These are phyloP conservation scores for Wickerhamiella allomyrinae DNA, from an alignment of 805 yeast genomes.

Conservation along the genomic window DNA sequence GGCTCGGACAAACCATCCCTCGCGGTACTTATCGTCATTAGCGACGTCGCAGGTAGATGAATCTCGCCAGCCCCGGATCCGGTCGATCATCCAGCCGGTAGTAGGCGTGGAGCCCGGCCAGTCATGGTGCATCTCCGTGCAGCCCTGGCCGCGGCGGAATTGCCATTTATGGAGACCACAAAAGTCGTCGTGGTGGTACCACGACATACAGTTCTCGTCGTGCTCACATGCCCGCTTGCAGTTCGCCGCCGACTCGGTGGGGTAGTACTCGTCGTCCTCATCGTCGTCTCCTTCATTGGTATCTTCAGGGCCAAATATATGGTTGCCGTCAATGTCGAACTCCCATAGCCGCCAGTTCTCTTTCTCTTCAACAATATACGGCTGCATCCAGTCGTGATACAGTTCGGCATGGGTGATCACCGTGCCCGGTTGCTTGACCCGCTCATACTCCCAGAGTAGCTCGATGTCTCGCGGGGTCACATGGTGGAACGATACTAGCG, in stretches of 20 bases:
- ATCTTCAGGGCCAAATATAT: not conserved
- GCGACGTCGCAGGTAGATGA: constrained; percentile 11
- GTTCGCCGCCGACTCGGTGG: not conserved
- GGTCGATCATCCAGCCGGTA: constrained; percentile 24
- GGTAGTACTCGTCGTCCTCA: constrained; percentile 28
- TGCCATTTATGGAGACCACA: constrained; percentile 5
- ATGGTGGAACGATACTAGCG: constrained; percentile 25
- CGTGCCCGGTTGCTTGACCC: constrained; percentile 10
- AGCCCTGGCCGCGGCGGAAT: constrained; percentile 12
- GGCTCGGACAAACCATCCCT: not conserved
- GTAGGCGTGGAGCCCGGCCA: constrained; percentile 4
- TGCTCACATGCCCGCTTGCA: constrained; percentile 10
- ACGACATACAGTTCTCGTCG: constrained; percentile 8
- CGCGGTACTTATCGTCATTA: not conserved
- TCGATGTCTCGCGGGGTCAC: constrained; percentile 20
- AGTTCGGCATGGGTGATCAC: constrained; percentile 20
- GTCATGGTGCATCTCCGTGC: constrained; percentile 5
- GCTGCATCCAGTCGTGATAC: constrained; percentile 24
- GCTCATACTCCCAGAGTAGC: constrained; percentile 25
- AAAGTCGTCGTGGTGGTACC: constrained; percentile 8
- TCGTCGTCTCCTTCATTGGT: not conserved
- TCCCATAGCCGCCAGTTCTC: constrained; percentile 17
- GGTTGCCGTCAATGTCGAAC: not conserved
- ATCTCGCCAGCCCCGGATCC: constrained; percentile 20
- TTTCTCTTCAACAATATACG: constrained; percentile 16